These are phyloP conservation scores for Phaeosphaeriaceae sp. DNA, from an alignment of 2,329 filamentous ascomycete genomes.

Conservation along the genomic window DNA sequence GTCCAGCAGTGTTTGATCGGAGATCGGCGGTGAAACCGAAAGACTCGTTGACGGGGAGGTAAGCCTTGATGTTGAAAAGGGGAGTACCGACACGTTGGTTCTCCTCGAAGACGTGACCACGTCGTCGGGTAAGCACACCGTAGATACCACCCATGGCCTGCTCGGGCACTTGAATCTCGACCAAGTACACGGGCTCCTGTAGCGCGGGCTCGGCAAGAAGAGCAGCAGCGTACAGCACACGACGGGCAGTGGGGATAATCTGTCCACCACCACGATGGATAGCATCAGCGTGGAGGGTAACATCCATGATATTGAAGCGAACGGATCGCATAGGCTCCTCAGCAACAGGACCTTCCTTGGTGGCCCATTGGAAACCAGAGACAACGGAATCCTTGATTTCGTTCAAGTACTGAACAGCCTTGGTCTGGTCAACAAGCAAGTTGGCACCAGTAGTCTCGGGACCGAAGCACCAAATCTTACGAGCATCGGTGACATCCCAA, in stretches of 20 bases:
- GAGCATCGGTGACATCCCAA: slow-evolving; percentile 99
- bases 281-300: slow-evolving; percentile 98
- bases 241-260: slow-evolving; percentile 96
- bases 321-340: slow-evolving; percentile 98
- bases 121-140: slow-evolving; percentile 94
- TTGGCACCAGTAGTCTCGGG: slow-evolving; percentile 98
- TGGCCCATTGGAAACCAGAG: slow-evolving; percentile 99
- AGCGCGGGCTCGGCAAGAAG: slow-evolving; percentile 91
- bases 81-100: slow-evolving; percentile 98
- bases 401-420: slow-evolving; percentile 99
- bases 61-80: slow-evolving; percentile 99
- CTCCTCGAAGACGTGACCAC: slow-evolving; percentile 99
- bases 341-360: slow-evolving; percentile 93
- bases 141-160: slow-evolving; percentile 99
- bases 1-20: slow-evolving; percentile 88
- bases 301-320: slow-evolving; percentile 99
- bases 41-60: slow-evolving; percentile 94
- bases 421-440: slow-evolving; percentile 99
- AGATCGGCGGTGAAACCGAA: slow-evolving; percentile 99
- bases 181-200: slow-evolving; percentile 96
- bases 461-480: slow-evolving; percentile 99
- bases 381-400: slow-evolving; percentile 99
- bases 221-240: slow-evolving; percentile 92
- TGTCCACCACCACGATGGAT: slow-evolving; percentile 99
- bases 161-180: slow-evolving; percentile 99